Percentiles rank a stretch among this genome's conserved stretches.
Conservation (phyloP, 495 filamentous ascomycete species). For the Trichoderma asperelloides region DNA sequence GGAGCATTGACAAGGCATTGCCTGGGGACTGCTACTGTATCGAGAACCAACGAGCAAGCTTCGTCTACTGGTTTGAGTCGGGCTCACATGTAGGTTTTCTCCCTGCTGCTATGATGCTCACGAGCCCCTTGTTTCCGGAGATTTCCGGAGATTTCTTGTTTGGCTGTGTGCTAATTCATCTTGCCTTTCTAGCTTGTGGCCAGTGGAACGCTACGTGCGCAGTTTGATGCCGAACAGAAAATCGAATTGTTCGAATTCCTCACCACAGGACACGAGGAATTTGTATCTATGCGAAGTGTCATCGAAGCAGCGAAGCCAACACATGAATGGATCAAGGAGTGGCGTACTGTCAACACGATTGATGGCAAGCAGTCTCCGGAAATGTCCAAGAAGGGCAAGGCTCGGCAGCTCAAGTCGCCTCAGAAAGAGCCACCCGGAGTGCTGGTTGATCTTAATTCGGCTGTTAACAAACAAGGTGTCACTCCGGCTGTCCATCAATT, state of each 20-base stretch:
- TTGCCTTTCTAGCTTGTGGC: constrained; percentile 47
- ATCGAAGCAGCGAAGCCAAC: constrained; percentile 44
- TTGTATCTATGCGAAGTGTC: constrained; percentile 49
- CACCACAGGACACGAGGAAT: constrained; percentile 58
- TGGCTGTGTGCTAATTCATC: neutral
- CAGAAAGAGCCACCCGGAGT: constrained; percentile 39
- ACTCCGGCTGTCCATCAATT: constrained; percentile 54
- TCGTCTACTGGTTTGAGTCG: constrained; percentile 66
- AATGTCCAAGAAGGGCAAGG: constrained; percentile 60
- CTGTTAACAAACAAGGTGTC: constrained; percentile 55
- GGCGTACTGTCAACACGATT: constrained; percentile 39
- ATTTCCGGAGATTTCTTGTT: no score
- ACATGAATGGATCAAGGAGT: constrained; percentile 49
- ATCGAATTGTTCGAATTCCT: constrained; percentile 63
- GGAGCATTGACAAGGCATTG: constrained; percentile 44
- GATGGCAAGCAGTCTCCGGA: constrained; percentile 65
- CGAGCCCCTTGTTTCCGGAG: no score
- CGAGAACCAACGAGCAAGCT: constrained; percentile 51
- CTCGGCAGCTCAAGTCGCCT: constrained; percentile 38
- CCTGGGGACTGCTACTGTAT: constrained; percentile 56
- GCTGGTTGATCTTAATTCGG: constrained; percentile 46
- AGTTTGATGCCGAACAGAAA: constrained; percentile 60
- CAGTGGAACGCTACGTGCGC: constrained; percentile 50
- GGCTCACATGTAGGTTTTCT: constrained; percentile 52
- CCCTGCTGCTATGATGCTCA: no score